These are phyloP conservation scores for Nakaseomyces uthaithaninus DNA, from an alignment of 1,139 yeast species.

Conservation along the genomic window DNA sequence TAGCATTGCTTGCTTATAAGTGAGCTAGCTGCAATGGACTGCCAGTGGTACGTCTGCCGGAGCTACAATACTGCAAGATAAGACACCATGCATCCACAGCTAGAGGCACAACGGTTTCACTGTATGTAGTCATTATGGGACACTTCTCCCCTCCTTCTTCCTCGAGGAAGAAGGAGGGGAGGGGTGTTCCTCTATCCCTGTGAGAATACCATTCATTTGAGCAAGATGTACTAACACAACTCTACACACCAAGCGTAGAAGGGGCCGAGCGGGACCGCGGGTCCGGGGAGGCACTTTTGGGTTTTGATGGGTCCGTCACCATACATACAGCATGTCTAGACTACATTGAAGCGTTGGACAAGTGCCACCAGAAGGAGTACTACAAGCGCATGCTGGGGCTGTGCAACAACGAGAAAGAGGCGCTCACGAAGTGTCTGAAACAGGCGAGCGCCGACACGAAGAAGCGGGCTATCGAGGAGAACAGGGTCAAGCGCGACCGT, in stretches of 20 bases:
- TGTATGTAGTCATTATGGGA: constrained; percentile 25
- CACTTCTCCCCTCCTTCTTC: not conserved
- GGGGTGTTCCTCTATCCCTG: not conserved
- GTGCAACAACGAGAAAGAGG: constrained; percentile 80
- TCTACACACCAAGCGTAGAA: no score
- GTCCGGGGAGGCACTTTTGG: no score
- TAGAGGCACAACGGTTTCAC: constrained; percentile 37
- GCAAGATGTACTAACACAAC: not conserved
- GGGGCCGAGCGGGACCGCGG: no score
- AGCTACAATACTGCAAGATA: no score
- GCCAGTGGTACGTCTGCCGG: no score
- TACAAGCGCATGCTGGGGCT: constrained; percentile 69
- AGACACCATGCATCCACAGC: constrained; percentile 39
- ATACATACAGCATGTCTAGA: constrained; percentile 65
- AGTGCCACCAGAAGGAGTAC: constrained; percentile 73
- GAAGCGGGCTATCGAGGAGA: constrained; percentile 49
- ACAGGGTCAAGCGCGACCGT: constrained; percentile 48
- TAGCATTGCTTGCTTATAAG: no score
- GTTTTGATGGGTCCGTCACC: no score
- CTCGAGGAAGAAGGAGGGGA: constrained; percentile 9
- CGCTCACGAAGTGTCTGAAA: constrained; percentile 69
- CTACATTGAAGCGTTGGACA: constrained; percentile 79
- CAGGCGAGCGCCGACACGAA: constrained; percentile 65
- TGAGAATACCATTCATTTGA: no score
- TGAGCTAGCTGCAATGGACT: no score